These are phyloP conservation scores for Saccharomycopsis fermentans DNA, from an alignment of 805 yeast genomes.

Conservation along the genomic window DNA sequence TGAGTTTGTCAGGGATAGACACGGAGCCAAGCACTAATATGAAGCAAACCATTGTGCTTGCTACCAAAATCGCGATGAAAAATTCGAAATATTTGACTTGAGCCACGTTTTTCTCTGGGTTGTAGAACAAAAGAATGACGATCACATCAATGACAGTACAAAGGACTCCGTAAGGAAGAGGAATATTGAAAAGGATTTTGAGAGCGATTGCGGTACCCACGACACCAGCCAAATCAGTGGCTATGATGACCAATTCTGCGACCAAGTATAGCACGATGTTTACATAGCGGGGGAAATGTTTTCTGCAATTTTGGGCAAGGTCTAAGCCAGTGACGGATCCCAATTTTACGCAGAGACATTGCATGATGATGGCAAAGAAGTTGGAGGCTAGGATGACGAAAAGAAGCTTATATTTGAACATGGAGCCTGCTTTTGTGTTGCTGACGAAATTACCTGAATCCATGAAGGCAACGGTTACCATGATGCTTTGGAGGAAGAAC, in stretches of 20 bases:
- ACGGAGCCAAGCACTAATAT: slow-evolving; percentile 46
- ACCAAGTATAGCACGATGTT: slow-evolving; percentile 55
- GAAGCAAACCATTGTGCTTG: slow-evolving; percentile 71
- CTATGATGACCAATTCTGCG: slow-evolving; percentile 81
- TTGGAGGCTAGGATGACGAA: slow-evolving; percentile 72
- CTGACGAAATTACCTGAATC: slow-evolving; percentile 93
- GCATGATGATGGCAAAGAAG: slow-evolving; percentile 73
- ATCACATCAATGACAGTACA: slow-evolving; percentile 75
- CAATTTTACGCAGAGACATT: slow-evolving; percentile 70
- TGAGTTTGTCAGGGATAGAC: slow-evolving; percentile 49
- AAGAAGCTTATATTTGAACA: slow-evolving; percentile 62
- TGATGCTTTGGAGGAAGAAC: slow-evolving; percentile 6
- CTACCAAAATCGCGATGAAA: slow-evolving; percentile 61
- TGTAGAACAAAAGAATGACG: slow-evolving; percentile 71
- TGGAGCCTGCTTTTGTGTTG: slow-evolving; percentile 84
- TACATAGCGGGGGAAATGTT: slow-evolving; percentile 56
- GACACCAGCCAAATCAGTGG: slow-evolving; percentile 93
- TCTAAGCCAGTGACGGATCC: slow-evolving; percentile 89
- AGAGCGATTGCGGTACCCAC: slow-evolving; percentile 87
- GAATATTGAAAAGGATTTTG: slow-evolving; percentile 64
- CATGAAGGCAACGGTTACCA: slow-evolving; percentile 73
- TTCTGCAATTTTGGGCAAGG: slow-evolving; percentile 73
- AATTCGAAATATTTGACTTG: slow-evolving; percentile 68
- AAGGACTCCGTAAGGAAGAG: slow-evolving; percentile 67
- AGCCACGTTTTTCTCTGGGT: slow-evolving; percentile 57